A percentile compares a stretch with the other conserved stretches of the same genome.
These are phyloP conservation scores for Boletus bicolor DNA, from an alignment of 768 basidiomycete genomes.

Conservation along the genomic window DNA sequence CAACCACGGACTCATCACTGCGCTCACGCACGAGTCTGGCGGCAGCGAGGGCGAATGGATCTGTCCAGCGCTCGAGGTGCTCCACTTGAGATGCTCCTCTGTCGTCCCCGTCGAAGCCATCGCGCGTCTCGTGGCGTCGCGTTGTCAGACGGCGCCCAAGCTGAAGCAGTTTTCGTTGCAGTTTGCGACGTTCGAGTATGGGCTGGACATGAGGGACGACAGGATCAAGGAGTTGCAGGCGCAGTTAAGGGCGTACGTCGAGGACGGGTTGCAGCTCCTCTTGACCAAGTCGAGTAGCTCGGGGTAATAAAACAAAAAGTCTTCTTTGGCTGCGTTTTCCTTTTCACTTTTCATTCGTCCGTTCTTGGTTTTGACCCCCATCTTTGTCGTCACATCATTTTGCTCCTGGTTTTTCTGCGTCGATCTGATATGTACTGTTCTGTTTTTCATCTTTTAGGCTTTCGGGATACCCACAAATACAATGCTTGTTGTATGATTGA, in stretches of 20 bases:
- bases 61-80: constrained; percentile 25
- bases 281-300: constrained; percentile 23
- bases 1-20: constrained; percentile 30
- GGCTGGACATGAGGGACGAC: constrained; percentile 26
- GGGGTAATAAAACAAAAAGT: neutral
- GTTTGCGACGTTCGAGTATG: constrained; percentile 29
- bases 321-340: neutral
- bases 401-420: neutral
- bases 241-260: constrained; percentile 16
- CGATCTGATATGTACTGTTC: neutral
- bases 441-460: neutral
- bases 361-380: too few species aligned
- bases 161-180: constrained; percentile 25
- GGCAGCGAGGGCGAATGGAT: neutral
- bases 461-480: neutral
- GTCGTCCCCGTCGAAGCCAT: constrained; percentile 23
- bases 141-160: constrained; percentile 6
- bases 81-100: constrained; percentile 27
- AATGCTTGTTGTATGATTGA: neutral
- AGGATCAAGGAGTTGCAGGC: constrained; percentile 21
- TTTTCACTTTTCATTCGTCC: neutral
- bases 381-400: too few species aligned
- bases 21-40: constrained; percentile 10
- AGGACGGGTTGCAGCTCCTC: constrained; percentile 21
- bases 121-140: constrained; percentile 25